Evolutionary conservation across 2,329 filamentous ascomycete genomes (phyloP), one percentile per base, ranked within the genome.

Genomic region (Claviceps fusiformis): DNA sequence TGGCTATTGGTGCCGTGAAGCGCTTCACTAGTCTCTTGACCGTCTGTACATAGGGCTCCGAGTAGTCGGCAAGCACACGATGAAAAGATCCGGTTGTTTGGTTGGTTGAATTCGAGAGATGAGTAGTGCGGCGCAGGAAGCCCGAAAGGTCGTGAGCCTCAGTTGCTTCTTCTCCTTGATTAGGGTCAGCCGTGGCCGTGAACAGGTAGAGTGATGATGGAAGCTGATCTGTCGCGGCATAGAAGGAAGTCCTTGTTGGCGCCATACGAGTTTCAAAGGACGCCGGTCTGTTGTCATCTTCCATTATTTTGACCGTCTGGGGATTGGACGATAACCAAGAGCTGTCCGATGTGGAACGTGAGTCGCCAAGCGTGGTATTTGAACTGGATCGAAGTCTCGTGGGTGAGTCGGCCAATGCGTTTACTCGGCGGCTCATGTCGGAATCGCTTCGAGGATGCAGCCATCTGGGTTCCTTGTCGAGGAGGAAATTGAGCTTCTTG

Each of bases 391-490:
- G 11, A 4, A 60, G 29, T 31, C 73, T 65, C 7, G 65, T 68
- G 5, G 70, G 67, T 29, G 75, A 75, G 19, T 66, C 65, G 19
- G 68, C 64, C 4, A 78, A 67, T 57, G 72, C 69, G n/a, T 66
- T 66, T 52, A 81, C 70, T 33, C 78, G 76, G 37, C 72, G 71
- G 48, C 68, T 68, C 73, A 80, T 79, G 53, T 82, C 78, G 19
- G 72, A 69, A 11, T 73, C 68, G 41, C 69, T 73, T 57, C 72
- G 73, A 1, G 79, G 78, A 24, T 77, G 75, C 52, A 82, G 69
- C 72, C 79, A 81, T 62, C 79, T 73, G 35, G 79, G 77, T 43
- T 83, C 77, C 58, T 82, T 79, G 59, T 80, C 79, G 37, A 82
- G 72, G 58, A 80, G 73, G 8, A 70, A 68, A 54, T 77, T 76